Percentiles rank a stretch among this genome's conserved stretches.
Conservation (phyloP, 73 alveolate species). For the Tetrahymena malaccensis region DNA sequence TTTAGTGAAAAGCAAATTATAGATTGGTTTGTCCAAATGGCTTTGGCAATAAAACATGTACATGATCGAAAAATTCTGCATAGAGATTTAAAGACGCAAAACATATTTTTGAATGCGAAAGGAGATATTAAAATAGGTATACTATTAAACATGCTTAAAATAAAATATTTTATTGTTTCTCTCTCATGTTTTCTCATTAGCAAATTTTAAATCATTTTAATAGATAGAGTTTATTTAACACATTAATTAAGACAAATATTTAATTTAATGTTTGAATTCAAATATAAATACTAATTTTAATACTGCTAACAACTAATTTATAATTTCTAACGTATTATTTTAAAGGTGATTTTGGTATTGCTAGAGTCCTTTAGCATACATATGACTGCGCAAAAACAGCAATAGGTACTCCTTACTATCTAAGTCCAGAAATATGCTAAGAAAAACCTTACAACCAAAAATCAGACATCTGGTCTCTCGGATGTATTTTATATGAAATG, state of each 20-base stretch:
- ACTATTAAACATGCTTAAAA: not conserved
- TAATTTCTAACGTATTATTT: not conserved
- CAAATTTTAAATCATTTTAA: too few species aligned
- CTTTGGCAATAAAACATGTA: constrained; percentile 93
- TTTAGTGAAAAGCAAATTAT: constrained; percentile 83
- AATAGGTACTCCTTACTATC: constrained; percentile 98
- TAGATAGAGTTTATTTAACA: not conserved
- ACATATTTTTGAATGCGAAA: constrained; percentile 86
- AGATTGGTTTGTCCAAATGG: constrained; percentile 96
- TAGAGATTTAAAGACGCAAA: constrained; percentile 94
- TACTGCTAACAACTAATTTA: not conserved
- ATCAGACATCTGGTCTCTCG: constrained; percentile 99
- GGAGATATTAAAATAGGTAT: constrained; percentile 80
- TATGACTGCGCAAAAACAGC: constrained; percentile 97
- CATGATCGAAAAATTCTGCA: constrained; percentile 94
- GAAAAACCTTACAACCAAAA: constrained; percentile 95
- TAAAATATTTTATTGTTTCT: too few species aligned
- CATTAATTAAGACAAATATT: not conserved
- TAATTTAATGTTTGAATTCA: not conserved
- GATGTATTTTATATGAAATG: constrained; percentile 97
- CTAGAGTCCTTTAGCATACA: constrained; percentile 85
- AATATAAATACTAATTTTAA: not conserved
- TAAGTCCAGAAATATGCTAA: constrained; percentile 96
- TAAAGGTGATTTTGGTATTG: constrained; percentile 89
- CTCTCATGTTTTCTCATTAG: too few species aligned